Conservation (phyloP, 2,329 filamentous ascomycete species). For the Pseudopyrenochaeta lycopersici region DNA sequence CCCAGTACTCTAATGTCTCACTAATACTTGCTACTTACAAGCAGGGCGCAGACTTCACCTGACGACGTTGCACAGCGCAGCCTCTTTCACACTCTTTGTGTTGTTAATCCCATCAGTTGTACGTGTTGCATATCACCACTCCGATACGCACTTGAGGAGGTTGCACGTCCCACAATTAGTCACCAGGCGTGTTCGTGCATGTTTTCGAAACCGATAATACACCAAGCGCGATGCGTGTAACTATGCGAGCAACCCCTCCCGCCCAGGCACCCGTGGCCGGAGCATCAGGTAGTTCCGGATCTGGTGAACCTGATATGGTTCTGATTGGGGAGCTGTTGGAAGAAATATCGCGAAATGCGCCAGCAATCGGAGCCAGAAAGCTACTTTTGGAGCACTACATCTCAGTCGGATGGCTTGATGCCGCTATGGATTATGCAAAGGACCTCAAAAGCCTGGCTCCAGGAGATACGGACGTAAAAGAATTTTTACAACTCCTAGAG, state of each 20-base stretch:
- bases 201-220: not conserved
- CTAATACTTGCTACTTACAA: not conserved
- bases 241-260: not conserved
- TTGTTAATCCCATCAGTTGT: not conserved
- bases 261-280: conserved; percentile 9
- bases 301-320: conserved; percentile 41
- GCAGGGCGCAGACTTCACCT: not conserved
- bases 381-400: conserved; percentile 46
- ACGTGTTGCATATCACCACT: not conserved
- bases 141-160: not conserved
- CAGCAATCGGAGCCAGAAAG: conserved; percentile 39
- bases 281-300: conserved; percentile 18
- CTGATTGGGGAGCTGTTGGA: conserved; percentile 44
- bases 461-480: conserved; percentile 32
- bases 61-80: not conserved
- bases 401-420: conserved; percentile 44
- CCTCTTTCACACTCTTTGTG: not conserved
- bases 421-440: conserved; percentile 38
- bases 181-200: not conserved
- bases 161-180: not conserved
- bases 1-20: not conserved
- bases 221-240: not conserved
- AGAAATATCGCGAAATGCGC: conserved; percentile 39
- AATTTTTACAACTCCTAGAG: conserved; percentile 27
- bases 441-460: conserved; percentile 34